Percentiles rank a stretch among this genome's conserved stretches.
phyloP scores from a whole-genome alignment of 495 filamentous ascomycete genomes.

The Cryomyces antarcticus region DNA sequence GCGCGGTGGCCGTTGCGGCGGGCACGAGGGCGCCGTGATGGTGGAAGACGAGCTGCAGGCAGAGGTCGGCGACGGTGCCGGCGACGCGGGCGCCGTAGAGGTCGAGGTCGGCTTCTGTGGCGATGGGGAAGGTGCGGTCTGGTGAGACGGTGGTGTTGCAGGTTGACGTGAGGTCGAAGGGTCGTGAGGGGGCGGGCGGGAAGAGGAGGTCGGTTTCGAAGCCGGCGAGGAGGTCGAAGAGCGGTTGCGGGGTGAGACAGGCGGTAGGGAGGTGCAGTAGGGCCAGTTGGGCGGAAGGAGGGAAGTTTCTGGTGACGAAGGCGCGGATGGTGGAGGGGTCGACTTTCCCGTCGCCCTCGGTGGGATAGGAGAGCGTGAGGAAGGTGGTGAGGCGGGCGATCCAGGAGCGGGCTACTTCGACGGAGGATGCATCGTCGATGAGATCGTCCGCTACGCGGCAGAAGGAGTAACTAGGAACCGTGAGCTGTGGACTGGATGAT shows the following conservation, averaged over 20 bases:
- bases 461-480: constrained; percentile 31
- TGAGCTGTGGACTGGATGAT: constrained; percentile 8
- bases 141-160: too few relatives aligned
- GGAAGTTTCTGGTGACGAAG: constrained; percentile 25
- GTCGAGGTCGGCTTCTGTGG: constrained; percentile 31
- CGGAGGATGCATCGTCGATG: constrained; percentile 32
- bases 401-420: constrained; percentile 26
- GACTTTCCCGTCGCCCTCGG: not conserved
- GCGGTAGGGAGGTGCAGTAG: constrained; percentile 32
- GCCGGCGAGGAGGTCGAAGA: constrained; percentile 37
- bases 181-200: constrained; percentile 1
- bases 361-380: constrained; percentile 22
- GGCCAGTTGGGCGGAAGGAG: constrained; percentile 24
- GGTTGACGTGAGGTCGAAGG: not conserved
- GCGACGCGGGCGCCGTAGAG: constrained; percentile 39
- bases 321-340: constrained; percentile 7
- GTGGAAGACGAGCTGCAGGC: constrained; percentile 37
- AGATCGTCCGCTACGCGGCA: constrained; percentile 52
- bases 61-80: constrained; percentile 45
- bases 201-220: constrained; percentile 43
- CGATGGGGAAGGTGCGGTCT: constrained; percentile 27
- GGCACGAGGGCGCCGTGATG: constrained; percentile 20
- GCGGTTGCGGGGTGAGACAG: constrained; percentile 28
- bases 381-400: constrained; percentile 29
- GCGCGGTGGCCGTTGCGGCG: constrained; percentile 2